A percentile compares a stretch with the other conserved stretches of the same genome.
Evolutionary conservation across 352 stramenopile genomes (phyloP).

Genomic region (Phytophthora constricta): DNA sequence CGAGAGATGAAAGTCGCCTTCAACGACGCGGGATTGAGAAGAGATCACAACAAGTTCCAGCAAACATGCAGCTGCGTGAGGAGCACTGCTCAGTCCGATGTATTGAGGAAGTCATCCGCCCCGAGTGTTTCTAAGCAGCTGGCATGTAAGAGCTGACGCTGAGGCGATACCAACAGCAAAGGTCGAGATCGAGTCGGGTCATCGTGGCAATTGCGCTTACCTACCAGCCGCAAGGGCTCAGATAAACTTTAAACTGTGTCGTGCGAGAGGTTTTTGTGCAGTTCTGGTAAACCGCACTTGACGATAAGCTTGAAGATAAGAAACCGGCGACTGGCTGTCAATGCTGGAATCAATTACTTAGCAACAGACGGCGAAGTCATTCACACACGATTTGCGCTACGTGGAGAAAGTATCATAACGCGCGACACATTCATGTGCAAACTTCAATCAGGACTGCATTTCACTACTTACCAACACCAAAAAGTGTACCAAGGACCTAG

Average conservation of each 20-base stretch:
- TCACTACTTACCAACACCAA: no score
- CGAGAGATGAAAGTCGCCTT: neutral
- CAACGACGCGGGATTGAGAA: neutral
- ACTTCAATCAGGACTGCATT: no score
- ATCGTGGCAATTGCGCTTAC: constrained; percentile 5
- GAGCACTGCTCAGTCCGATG: neutral
- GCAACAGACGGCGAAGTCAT: constrained; percentile 7
- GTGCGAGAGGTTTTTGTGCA: neutral
- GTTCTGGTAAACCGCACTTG: neutral
- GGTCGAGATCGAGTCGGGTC: neutral
- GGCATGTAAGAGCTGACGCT: neutral
- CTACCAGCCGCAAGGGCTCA: constrained; percentile 21
- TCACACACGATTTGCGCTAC: constrained; percentile 17
- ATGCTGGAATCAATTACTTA: neutral
- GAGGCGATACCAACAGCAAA: neutral
- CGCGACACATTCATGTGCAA: no score
- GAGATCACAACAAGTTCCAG: constrained; percentile 6
- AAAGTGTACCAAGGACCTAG: no score
- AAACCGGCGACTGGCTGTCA: constrained; percentile 12
- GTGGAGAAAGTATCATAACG: no score
- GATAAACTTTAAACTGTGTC: constrained; percentile 18
- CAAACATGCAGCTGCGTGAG: neutral
- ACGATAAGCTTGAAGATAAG: constrained; percentile 8
- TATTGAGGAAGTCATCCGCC: no score
- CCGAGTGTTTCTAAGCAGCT: no score